phyloP scores from a whole-genome alignment of 169 alveolate species.

The Plasmodium chabaudi region DNA sequence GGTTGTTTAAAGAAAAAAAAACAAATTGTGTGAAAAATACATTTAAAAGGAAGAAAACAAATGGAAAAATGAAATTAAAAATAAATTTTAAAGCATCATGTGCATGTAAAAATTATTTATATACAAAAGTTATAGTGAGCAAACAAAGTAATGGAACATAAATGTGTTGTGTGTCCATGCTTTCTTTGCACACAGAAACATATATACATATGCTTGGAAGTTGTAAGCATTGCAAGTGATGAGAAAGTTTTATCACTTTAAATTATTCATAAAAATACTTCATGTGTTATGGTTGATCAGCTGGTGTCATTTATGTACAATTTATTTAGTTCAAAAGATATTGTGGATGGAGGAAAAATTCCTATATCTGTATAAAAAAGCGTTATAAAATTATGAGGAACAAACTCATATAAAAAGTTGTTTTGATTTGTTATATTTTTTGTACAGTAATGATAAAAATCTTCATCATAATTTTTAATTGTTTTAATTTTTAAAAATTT shows the following conservation, averaged over 20 bases:
- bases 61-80: neutral
- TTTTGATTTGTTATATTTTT: slow-evolving; percentile 23
- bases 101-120: neutral
- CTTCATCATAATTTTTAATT: slow-evolving; percentile 22
- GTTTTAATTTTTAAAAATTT: slow-evolving; percentile 64
- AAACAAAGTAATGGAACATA: neutral
- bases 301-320: slow-evolving; percentile 36
- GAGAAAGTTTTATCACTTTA: no score
- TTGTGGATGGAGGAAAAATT: slow-evolving; percentile 57
- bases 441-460: slow-evolving; percentile 46
- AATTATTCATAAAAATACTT: no score
- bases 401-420: slow-evolving; percentile 47
- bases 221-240: no score
- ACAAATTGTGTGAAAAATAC: neutral
- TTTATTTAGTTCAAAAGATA: slow-evolving; percentile 55
- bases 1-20: neutral
- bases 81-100: neutral
- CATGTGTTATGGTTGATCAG: neutral
- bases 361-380: slow-evolving; percentile 75
- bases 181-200: neutral
- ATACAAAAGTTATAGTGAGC: neutral
- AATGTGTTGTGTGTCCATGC: neutral
- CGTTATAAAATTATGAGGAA: slow-evolving; percentile 58
- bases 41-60: neutral
- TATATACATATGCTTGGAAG: neutral